Evolutionary conservation across 768 basidiomycete species (phyloP).

Genomic region (Boletus insuetus): DNA sequence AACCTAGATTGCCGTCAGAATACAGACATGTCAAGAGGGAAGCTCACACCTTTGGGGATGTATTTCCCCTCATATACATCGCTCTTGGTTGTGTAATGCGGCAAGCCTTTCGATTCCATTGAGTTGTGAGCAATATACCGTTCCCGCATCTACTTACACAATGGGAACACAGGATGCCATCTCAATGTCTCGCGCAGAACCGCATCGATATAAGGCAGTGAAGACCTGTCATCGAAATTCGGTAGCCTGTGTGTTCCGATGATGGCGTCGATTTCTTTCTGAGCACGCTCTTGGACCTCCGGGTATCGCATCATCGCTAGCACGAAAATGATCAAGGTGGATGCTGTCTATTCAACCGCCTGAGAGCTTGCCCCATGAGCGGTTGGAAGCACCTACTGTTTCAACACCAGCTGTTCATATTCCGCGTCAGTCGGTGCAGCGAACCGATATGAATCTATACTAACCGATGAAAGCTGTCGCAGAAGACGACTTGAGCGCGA

Average conservation of each 20-base stretch:
- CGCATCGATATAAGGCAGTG: conserved; percentile 33
- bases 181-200: conserved; percentile 35
- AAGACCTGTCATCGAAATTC: conserved; percentile 24
- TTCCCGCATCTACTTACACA: conserved; percentile 17
- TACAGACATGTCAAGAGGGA: neutral
- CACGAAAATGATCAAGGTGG: conserved; percentile 32
- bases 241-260: conserved; percentile 30
- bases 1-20: conserved; percentile 25
- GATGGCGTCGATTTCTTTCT: conserved; percentile 33
- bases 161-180: conserved; percentile 33
- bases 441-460: neutral
- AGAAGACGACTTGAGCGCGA: conserved; percentile 29
- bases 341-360: conserved; percentile 25
- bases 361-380: neutral
- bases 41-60: conserved; percentile 26
- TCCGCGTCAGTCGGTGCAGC: neutral
- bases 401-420: conserved; percentile 27
- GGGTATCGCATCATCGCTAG: conserved; percentile 36
- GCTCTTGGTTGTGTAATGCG: conserved; percentile 24
- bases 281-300: conserved; percentile 33
- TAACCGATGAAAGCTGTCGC: conserved; percentile 34
- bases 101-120: conserved; percentile 21
- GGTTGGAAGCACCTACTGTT: conserved; percentile 17
- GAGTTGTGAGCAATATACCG: neutral
- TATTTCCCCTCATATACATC: conserved; percentile 26